Evolutionary conservation across 1,284 basidiomycete species (phyloP).

Genomic region (Ustilago loliicola): DNA sequence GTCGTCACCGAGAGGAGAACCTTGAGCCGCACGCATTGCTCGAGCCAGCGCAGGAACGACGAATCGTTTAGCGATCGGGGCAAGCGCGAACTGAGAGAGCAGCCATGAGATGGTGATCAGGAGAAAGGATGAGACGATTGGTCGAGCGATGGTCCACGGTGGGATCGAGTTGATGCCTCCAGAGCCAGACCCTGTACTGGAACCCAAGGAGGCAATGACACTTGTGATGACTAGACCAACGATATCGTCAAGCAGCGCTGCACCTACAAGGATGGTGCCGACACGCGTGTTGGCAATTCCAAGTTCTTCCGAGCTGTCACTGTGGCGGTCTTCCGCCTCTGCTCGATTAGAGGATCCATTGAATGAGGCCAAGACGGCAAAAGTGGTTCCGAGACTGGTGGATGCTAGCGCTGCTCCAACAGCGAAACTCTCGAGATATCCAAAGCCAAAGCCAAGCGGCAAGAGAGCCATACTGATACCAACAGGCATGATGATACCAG

Average conservation of each 20-base stretch:
- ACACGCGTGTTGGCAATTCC: conserved; percentile 73
- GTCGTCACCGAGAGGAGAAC: background rate
- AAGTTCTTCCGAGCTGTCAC: conserved; percentile 26
- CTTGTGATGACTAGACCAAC: conserved; percentile 75
- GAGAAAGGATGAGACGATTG: conserved; percentile 72
- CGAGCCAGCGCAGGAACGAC: conserved; percentile 21
- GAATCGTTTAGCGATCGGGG: conserved; percentile 21
- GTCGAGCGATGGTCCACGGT: conserved; percentile 72
- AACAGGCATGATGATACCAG: conserved; percentile 74
- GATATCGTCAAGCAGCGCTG: conserved; percentile 76
- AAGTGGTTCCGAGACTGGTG: conserved; percentile 75
- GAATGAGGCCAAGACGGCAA: conserved; percentile 72
- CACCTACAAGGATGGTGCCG: conserved; percentile 74
- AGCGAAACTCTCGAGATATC: conserved; percentile 73
- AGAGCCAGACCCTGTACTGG: conserved; percentile 1
- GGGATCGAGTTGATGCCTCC: conserved; percentile 17
- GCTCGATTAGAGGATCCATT: background rate
- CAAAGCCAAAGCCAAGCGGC: conserved; percentile 68
- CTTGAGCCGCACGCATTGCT: background rate
- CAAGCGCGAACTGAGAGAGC: conserved; percentile 13
- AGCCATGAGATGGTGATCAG: conserved; percentile 66
- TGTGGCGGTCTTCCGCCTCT: background rate
- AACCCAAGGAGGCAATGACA: conserved; percentile 72
- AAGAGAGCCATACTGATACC: conserved; percentile 72
- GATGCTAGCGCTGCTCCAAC: conserved; percentile 75